Base-by-base conservation (phyloP, 2,329 filamentous ascomycete genomes). In the Fusarium dimerum region DNA sequence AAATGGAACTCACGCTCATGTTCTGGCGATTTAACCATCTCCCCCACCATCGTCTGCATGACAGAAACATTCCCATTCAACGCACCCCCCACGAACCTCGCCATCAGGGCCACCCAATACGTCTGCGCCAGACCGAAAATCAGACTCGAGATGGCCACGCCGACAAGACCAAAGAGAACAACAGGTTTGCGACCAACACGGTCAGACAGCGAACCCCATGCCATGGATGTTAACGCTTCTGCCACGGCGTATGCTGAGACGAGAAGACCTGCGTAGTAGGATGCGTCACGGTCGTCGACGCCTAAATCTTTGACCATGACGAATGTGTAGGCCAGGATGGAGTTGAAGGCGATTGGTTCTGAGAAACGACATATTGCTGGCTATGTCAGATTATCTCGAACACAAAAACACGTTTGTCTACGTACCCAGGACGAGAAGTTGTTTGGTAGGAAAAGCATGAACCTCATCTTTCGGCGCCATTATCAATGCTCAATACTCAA, bases 291-390 rank as follows among this genome's bases (percentile, higher is more conserved):
- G 8, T 81, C 74, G 41, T 86, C 79, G 20, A 95, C 86, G 54
- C 88, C 87, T 63, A 96, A 95, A 2, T 84, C 84, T 38, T 85
- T 83, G 3, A 90, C 85, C 92, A 96, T 96, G 65, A 90, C 84
- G 1, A 92, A 92, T 2, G 96, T 81, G 71, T 96, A 97, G 2
- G 92, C 92, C 32, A 87, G 87, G 64, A 97, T 95, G 15, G 90
- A 95, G 71, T 96, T 96, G 67, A 96, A 81, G 1, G 92, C 92
- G 1, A 92, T 96, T 75, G 96, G 92, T 69, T 97, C 92, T 49
- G 88, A 88, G 26, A 97, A 64, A 34, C 61, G 61, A 50, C 61
- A 64, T 64, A 64, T 64, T 55, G 59, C 61, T 64, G 50, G 5
- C 46, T 32, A 15, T 13, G 43, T 50, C 17, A 54, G 51, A 17